Evolutionary conservation across 805 yeast species (phyloP).

Genomic region (Hanseniaspora meyeri): DNA sequence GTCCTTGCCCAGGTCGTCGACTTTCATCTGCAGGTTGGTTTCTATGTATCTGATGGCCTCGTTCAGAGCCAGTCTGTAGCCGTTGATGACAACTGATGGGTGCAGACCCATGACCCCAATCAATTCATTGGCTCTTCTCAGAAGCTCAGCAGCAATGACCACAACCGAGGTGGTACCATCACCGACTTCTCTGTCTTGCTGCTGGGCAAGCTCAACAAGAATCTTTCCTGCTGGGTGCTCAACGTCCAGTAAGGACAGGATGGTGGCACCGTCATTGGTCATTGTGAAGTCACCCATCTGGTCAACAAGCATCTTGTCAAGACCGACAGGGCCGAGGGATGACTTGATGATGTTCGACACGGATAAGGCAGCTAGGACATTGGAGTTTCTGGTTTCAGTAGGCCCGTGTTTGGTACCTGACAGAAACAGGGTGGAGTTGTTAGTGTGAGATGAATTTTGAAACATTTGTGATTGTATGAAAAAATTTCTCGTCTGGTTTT

Average conservation of each 20-base stretch:
- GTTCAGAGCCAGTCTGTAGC: conserved; percentile 82
- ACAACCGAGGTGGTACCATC: conserved; percentile 98
- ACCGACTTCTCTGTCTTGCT: conserved; percentile 97
- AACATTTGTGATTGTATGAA: conserved; percentile 30
- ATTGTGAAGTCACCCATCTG: conserved; percentile 98
- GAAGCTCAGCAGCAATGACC: conserved; percentile 82
- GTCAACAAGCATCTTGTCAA: conserved; percentile 96
- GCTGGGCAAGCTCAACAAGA: conserved; percentile 92
- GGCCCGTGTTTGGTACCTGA: conserved; percentile 96
- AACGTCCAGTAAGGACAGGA: conserved; percentile 76
- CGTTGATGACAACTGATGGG: conserved; percentile 95
- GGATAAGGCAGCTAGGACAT: conserved; percentile 83
- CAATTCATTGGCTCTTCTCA: conserved; percentile 84
- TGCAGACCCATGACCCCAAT: conserved; percentile 79
- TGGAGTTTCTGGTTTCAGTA: conserved; percentile 91
- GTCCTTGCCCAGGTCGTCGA: conserved; percentile 69
- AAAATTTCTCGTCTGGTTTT: conserved; percentile 16
- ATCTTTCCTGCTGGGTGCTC: conserved; percentile 99
- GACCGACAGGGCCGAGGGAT: conserved; percentile 94
- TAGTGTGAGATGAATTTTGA: conserved; percentile 26
- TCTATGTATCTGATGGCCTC: conserved; percentile 81
- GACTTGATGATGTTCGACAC: conserved; percentile 74
- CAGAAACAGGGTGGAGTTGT: conserved; percentile 67
- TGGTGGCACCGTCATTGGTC: conserved; percentile 98
- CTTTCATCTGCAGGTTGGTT: conserved; percentile 72